Percentiles rank a stretch among this genome's conserved stretches.
phyloP scores from a whole-genome alignment of 108 stramenopile genomes.

The Nitzschia sp. region DNA sequence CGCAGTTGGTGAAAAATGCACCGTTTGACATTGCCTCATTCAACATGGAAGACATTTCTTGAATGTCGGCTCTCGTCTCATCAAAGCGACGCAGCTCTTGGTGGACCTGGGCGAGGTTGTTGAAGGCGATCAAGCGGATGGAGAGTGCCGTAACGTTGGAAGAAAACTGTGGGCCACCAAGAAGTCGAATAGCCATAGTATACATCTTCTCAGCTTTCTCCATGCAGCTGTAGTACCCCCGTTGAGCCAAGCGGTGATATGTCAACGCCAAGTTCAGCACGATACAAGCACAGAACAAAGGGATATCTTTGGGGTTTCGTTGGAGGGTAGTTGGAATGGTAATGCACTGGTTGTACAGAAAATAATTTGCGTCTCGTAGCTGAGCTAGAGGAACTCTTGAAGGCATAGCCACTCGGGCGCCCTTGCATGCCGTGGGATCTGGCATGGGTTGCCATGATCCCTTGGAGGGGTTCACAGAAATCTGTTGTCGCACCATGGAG shows the following conservation, averaged over 20 bases:
- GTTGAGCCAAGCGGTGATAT: conserved; percentile 6
- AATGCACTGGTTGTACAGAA: conserved; percentile 11
- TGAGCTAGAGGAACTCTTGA: neutral
- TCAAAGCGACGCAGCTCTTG: neutral
- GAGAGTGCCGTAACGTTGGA: conserved; percentile 1
- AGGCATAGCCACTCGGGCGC: neutral
- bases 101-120: conserved; percentile 6
- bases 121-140: neutral
- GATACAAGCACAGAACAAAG: conserved; percentile 7
- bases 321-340: conserved; percentile 1
- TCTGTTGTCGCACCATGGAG: neutral
- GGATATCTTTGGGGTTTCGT: neutral
- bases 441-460: no score
- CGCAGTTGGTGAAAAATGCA: neutral
- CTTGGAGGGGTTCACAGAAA: neutral
- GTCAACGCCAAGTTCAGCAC: conserved; percentile 11
- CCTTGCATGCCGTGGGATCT: no score
- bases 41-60: neutral
- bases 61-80: neutral
- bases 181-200: neutral
- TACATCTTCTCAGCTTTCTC: conserved; percentile 13
- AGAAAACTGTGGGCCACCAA: neutral
- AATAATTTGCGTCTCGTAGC: conserved; percentile 12
- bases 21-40: neutral
- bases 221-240: neutral